phyloP scores from a whole-genome alignment of 1,284 basidiomycete genomes.

The Naganishia albida region DNA sequence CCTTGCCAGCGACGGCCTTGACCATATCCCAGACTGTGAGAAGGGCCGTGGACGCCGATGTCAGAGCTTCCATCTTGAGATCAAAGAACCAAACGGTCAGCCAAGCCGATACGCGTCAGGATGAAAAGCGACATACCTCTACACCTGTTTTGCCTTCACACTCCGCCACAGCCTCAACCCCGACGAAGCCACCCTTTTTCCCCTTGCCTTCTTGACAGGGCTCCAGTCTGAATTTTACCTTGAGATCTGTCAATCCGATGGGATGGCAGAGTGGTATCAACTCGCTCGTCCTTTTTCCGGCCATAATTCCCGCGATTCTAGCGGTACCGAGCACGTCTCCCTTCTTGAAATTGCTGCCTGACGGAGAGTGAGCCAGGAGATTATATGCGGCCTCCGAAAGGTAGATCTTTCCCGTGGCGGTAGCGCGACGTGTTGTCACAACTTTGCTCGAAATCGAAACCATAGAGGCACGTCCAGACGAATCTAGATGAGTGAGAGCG shows the following conservation, averaged over 20 bases:
- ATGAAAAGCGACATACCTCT: constrained; percentile 54
- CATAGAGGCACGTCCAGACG: constrained; percentile 70
- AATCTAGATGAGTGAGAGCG: constrained; percentile 69
- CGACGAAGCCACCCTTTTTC: constrained; percentile 58
- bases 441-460: constrained; percentile 72
- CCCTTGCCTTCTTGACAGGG: constrained; percentile 32
- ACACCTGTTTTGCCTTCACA: constrained; percentile 82
- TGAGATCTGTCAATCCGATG: constrained; percentile 67
- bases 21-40: constrained; percentile 91
- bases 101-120: background rate
- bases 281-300: constrained; percentile 74
- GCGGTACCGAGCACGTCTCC: constrained; percentile 76
- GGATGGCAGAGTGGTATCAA: constrained; percentile 86
- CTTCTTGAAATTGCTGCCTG: constrained; percentile 57
- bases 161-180: constrained; percentile 67
- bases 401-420: constrained; percentile 74
- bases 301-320: constrained; percentile 84
- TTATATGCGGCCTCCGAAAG: constrained; percentile 67
- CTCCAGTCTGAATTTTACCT: constrained; percentile 61
- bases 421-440: constrained; percentile 68
- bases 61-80: constrained; percentile 78
- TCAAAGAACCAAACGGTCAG: background rate
- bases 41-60: constrained; percentile 73
- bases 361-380: constrained; percentile 54
- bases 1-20: constrained; percentile 79